Percentiles rank a stretch among this genome's conserved stretches.
Evolutionary conservation across 495 filamentous ascomycete species (phyloP).

Genomic region (Beverwykella pulmonaria): DNA sequence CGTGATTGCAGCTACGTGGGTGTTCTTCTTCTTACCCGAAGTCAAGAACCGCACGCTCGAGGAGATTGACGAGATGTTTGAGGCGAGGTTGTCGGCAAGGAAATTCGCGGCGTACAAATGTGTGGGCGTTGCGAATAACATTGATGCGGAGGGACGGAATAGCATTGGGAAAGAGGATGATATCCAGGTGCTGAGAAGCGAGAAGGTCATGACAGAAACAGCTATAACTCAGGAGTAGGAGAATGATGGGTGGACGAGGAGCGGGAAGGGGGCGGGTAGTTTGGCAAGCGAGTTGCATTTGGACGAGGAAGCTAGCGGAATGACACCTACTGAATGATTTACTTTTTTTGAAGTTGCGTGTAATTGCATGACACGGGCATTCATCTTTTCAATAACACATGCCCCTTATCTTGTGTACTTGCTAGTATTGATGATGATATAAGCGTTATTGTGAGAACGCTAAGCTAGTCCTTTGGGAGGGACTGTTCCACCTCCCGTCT

Average conservation of each 20-base stretch:
- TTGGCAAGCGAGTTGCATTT: too few relatives aligned
- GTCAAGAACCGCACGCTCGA: conserved; percentile 57
- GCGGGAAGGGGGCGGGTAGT: too few relatives aligned
- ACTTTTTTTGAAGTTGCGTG: too few relatives aligned
- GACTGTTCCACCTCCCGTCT: too few relatives aligned
- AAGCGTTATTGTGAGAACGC: not conserved
- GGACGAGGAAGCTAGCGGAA: too few relatives aligned
- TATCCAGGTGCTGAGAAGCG: conserved; percentile 25
- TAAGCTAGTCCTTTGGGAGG: not conserved
- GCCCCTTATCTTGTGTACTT: too few relatives aligned
- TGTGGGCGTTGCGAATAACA: conserved; percentile 20
- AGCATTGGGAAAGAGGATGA: conserved; percentile 23
- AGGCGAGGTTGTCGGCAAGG: conserved; percentile 51
- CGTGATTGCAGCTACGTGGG: conserved; percentile 49
- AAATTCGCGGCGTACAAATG: conserved; percentile 54
- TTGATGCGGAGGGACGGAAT: conserved; percentile 17
- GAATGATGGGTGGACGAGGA: not conserved
- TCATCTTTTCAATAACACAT: too few relatives aligned
- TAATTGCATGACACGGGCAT: too few relatives aligned
- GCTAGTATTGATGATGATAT: too few relatives aligned
- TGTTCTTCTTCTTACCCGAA: conserved; percentile 56
- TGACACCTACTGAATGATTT: too few relatives aligned
- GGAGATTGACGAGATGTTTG: conserved; percentile 62
- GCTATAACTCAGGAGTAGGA: conserved; percentile 19
- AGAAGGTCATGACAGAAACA: conserved; percentile 27